phyloP scores from a whole-genome alignment of 176 grass and related monocot genomes.

The Oryza longistaminata region DNA sequence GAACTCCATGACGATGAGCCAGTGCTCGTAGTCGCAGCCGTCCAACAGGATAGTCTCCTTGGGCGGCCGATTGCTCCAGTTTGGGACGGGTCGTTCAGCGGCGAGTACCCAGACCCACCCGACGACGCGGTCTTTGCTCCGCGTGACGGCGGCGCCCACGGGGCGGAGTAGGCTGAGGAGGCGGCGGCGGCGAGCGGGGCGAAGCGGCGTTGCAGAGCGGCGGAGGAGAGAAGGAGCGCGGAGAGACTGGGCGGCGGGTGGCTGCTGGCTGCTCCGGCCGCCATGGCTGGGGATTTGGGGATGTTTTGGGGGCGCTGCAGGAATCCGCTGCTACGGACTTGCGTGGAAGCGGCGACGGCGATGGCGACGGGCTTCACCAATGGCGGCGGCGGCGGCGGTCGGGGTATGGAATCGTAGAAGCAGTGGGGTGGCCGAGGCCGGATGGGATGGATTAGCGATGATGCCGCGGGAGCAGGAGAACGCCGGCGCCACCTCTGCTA shows the following conservation, averaged over 20 bases:
- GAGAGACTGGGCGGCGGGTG: conserved; percentile 59
- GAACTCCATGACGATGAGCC: conserved; percentile 96
- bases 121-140: conserved; percentile 54
- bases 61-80: conserved; percentile 92
- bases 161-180: conserved; percentile 8
- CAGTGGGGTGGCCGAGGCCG: no score
- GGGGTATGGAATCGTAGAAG: no score
- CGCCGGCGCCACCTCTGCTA: no score
- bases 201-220: conserved; percentile 29
- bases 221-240: conserved; percentile 54
- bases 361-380: no score
- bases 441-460: no score
- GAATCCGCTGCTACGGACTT: no score
- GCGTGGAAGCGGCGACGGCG: no score
- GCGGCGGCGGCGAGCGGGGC: conserved; percentile 27
- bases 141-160: conserved; percentile 31
- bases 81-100: conserved; percentile 87
- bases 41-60: conserved; percentile 97
- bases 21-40: conserved; percentile 97
- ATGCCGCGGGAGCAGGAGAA: no score
- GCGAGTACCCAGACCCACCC: conserved; percentile 61
- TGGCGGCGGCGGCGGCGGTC: no score
- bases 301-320: not conserved
- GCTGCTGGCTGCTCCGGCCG: conserved; percentile 33
- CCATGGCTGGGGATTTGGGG: conserved; percentile 47